phyloP scores from a whole-genome alignment of 179 eudicot genomes.

The Beta corolliflora region DNA sequence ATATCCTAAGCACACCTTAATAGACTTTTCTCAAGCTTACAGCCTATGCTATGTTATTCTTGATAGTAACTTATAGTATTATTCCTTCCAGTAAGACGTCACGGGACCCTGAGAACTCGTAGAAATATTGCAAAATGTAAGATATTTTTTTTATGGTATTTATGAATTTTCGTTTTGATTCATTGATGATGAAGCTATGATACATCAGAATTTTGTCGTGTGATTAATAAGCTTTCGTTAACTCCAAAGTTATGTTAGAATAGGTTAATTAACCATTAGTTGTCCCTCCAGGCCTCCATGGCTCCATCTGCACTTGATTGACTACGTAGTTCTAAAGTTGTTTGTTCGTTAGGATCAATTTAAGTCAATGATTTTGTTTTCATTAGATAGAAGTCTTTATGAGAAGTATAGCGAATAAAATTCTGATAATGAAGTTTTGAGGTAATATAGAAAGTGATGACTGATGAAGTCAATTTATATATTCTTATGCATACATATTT shows the following conservation, averaged over 20 bases:
- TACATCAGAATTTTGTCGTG: neutral
- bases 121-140: neutral
- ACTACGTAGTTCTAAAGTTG: neutral
- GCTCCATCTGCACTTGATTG: neutral
- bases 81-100: neutral
- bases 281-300: neutral
- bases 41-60: neutral
- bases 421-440: neutral
- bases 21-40: constrained; percentile 20
- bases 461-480: neutral
- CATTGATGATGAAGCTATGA: neutral
- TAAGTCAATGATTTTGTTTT: constrained; percentile 10
- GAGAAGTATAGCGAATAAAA: neutral
- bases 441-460: neutral
- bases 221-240: neutral
- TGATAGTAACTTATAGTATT: neutral
- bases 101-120: neutral
- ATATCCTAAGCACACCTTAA: constrained; percentile 7
- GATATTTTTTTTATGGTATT: neutral
- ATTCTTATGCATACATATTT: no score
- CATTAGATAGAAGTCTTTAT: neutral
- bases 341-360: neutral
- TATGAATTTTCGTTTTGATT: neutral
- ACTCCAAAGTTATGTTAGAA: neutral
- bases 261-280: neutral